These are phyloP conservation scores for Candida sp. DNA, from an alignment of 1,139 yeast species.

Conservation along the genomic window DNA sequence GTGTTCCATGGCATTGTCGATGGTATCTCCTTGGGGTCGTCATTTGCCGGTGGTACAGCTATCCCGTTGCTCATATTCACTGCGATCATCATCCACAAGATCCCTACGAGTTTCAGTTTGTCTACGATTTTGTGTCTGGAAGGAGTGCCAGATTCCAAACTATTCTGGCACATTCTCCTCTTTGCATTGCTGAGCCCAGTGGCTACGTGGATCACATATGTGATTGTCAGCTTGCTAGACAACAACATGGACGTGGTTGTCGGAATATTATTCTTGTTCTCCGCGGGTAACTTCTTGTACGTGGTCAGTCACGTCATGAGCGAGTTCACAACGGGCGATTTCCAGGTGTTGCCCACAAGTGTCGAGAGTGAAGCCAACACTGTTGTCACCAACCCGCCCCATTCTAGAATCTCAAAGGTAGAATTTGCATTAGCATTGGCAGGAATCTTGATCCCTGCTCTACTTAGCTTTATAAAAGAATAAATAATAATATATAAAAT, in stretches of 20 bases:
- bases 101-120: constrained; percentile 78
- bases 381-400: neutral
- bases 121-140: constrained; percentile 56
- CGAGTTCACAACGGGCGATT: constrained; percentile 21
- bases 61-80: constrained; percentile 56
- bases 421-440: constrained; percentile 16
- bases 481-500: neutral
- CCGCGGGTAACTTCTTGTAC: constrained; percentile 76
- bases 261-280: constrained; percentile 58
- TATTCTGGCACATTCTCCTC: constrained; percentile 44
- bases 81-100: constrained; percentile 71
- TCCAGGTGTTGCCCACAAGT: constrained; percentile 11
- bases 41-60: constrained; percentile 50
- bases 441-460: constrained; percentile 20
- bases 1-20: constrained; percentile 72
- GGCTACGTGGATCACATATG: constrained; percentile 51
- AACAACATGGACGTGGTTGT: constrained; percentile 41
- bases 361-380: constrained; percentile 13
- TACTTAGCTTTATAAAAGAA: constrained; percentile 18
- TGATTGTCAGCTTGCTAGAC: constrained; percentile 34
- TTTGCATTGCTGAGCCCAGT: constrained; percentile 61
- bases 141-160: constrained; percentile 26
- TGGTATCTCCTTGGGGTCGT: constrained; percentile 76
- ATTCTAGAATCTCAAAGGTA: constrained; percentile 7
- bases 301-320: constrained; percentile 70